Conservation (phyloP, 163 green algal genomes). For the Scenedesmus sp. region DNA sequence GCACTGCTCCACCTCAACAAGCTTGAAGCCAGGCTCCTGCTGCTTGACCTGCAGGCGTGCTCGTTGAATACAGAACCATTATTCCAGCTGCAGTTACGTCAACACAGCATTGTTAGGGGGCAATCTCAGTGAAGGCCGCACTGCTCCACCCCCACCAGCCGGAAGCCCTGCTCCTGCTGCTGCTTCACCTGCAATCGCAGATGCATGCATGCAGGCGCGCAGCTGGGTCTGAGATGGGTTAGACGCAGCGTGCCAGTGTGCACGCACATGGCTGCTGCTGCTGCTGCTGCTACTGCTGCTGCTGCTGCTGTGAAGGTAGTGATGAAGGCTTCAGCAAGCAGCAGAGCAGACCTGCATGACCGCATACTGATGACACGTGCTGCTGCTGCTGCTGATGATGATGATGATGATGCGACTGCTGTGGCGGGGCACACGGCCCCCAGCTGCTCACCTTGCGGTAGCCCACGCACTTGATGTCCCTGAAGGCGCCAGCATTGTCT, state of each 20-base stretch:
- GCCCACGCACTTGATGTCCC: constrained; percentile 65
- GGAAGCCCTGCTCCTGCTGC: constrained; percentile 41
- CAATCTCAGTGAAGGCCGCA: constrained; percentile 5
- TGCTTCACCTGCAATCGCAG: constrained; percentile 20
- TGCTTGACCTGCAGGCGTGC: constrained; percentile 12
- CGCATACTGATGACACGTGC: not conserved
- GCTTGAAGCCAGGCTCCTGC: constrained; percentile 53
- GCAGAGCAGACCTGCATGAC: too few relatives aligned
- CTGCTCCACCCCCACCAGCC: constrained; percentile 65
- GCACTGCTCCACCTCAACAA: constrained; percentile 64
- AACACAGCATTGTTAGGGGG: not conserved
- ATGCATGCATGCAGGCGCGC: too few relatives aligned
- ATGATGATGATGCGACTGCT: not conserved
- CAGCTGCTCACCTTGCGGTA: constrained; percentile 55
- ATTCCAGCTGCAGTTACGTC: not conserved
- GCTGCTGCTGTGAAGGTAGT: not conserved
- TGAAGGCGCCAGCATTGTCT: constrained; percentile 63
- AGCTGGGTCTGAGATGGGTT: not conserved
- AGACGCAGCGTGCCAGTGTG: not conserved
- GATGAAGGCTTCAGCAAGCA: not conserved
- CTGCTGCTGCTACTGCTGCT: not conserved
- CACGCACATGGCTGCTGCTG: not conserved
- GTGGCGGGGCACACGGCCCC: too few relatives aligned
- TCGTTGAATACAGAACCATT: not conserved
- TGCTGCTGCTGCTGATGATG: not conserved